Evolutionary conservation across 2,329 filamentous ascomycete genomes (phyloP), one percentile per base, ranked within the genome.

Genomic region (Aspergillus pseudonomiae): DNA sequence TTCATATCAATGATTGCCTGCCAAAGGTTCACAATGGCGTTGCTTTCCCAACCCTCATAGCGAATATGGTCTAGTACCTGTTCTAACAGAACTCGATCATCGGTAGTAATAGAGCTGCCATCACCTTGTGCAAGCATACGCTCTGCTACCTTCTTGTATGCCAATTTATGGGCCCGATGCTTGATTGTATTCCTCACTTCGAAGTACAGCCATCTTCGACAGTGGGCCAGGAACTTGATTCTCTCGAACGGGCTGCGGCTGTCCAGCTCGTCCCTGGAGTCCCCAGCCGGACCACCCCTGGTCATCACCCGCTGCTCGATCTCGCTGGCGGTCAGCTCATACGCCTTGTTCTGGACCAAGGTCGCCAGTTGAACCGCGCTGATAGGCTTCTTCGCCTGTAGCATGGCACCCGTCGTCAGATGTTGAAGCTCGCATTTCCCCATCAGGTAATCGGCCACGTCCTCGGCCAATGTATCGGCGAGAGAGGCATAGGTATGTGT

Each of bases 161-260:
- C 53, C 53, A 56, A 19, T 28, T 21, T 41, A 6, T 41, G 53
- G 1, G 53, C 53, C 16, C 43, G 43, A n/a, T 45, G 43, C n/a
- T 45, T 56, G 53, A 28, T 16, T 21, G 34, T 26, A 7, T 56
- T 56, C n/a, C 30, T 56, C 21, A 43, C 34, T 56, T 56, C 53
- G n/a, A 56, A 56, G 53, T 56, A 56, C 6, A 56, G 34, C 53
- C 53, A 56, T 12, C 39, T 14, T 19, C 34, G 34, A 56, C 53
- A 43, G 21, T 21, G 32, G 12, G 53, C 53, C 21, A 56, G 53
- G 39, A 39, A 21, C 24, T 24, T 6, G 24, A 56, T 26, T 26
- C 34, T 56, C 19, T 56, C 34, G 24, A 39, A 21, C 0, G 53
- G 11, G 21, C 28, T 24, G n/a, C 32, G 16, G 19, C 19, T 6